phyloP scores from a whole-genome alignment of 2,329 filamentous ascomycete species.

The Colletotrichum theobromicola region DNA sequence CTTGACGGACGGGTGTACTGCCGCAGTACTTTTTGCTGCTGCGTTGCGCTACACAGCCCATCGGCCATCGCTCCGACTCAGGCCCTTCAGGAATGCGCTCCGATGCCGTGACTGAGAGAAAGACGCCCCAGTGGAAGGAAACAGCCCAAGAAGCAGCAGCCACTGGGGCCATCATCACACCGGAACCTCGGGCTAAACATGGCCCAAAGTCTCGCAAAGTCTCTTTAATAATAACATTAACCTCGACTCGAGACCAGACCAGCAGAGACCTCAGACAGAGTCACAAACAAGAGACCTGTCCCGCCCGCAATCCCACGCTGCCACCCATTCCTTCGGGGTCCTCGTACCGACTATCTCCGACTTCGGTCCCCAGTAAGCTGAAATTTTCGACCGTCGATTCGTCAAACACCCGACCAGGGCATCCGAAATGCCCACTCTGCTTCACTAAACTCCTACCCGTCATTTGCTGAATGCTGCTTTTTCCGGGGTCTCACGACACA shows the following conservation, averaged over 20 bases:
- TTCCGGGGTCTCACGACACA: not conserved
- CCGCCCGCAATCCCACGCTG: constrained; percentile 1
- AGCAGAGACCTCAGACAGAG: not conserved
- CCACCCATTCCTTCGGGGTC: constrained; percentile 9
- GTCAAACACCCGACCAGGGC: not conserved
- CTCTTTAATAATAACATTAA: not conserved
- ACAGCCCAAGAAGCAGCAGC: too few species aligned
- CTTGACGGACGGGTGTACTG: not conserved
- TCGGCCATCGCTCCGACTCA: not conserved
- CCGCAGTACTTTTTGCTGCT: not conserved
- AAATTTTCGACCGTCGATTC: constrained; percentile 16
- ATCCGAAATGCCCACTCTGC: not conserved
- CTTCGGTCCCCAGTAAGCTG: constrained; percentile 20
- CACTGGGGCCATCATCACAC: not conserved
- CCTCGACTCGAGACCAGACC: not conserved
- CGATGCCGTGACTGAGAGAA: not conserved
- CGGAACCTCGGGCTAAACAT: not conserved
- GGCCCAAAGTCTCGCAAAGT: not conserved
- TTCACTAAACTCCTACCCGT: not conserved
- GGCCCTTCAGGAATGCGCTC: not conserved
- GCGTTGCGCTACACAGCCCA: not conserved
- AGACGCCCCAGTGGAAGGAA: too few species aligned
- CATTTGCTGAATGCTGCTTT: not conserved
- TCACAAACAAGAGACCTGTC: not conserved
- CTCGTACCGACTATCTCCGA: constrained; percentile 22